phyloP scores from a whole-genome alignment of 2,329 filamentous ascomycete genomes.

The Xylaria sp. region DNA sequence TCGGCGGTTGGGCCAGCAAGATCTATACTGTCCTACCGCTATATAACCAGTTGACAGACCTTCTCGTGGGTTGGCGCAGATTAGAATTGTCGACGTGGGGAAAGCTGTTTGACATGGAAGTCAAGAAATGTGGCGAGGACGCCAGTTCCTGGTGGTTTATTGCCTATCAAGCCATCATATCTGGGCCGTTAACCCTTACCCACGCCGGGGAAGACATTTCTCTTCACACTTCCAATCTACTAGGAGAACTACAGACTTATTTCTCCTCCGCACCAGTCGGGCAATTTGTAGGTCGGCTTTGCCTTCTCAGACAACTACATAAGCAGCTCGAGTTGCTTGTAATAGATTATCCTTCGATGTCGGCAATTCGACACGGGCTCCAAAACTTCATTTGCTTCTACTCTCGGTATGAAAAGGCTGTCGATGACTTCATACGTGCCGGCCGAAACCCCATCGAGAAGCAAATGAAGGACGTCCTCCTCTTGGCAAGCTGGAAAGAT shows the following conservation, averaged over 20 bases:
- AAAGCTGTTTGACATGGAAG: conserved; percentile 82
- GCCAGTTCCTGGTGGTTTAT: conserved; percentile 96
- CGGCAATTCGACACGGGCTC: conserved; percentile 65
- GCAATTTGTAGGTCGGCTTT: conserved; percentile 74
- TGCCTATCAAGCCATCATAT: conserved; percentile 87
- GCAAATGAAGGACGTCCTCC: conserved; percentile 88
- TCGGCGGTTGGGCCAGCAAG: conserved; percentile 79
- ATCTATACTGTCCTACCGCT: conserved; percentile 70
- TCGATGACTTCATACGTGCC: conserved; percentile 65
- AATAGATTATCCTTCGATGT: conserved; percentile 60
- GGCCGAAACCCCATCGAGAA: conserved; percentile 82
- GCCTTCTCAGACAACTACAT: conserved; percentile 66
- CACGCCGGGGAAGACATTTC: conserved; percentile 61
- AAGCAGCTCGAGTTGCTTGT: conserved; percentile 67
- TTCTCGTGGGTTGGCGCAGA: conserved; percentile 86
- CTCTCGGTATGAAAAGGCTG: conserved; percentile 67
- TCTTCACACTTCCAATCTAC: conserved; percentile 66
- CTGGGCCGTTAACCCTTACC: conserved; percentile 69
- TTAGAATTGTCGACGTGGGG: conserved; percentile 93
- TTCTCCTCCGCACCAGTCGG: conserved; percentile 79
- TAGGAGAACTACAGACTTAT: conserved; percentile 79
- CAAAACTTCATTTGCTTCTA: conserved; percentile 79
- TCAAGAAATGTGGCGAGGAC: conserved; percentile 72
- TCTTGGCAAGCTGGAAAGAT: conserved; percentile 96
- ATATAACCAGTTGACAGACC: conserved; percentile 77